Evolutionary conservation across 1,284 basidiomycete species (phyloP), one percentile per base, ranked within the genome.

Genomic region (Tetrapyrgos nigripes): DNA sequence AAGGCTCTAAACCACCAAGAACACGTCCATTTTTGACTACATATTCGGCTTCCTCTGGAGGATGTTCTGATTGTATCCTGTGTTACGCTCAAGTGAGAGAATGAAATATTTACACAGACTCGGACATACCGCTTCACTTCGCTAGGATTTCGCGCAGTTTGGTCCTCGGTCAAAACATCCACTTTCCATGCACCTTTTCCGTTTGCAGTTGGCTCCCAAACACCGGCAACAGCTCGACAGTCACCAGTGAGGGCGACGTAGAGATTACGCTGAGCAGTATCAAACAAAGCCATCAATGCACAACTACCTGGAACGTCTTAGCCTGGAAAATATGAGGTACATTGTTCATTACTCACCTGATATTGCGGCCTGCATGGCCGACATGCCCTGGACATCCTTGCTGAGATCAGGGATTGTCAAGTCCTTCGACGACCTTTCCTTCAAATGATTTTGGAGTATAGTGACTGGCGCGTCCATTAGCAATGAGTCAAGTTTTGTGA

Each of bases 201-300:
- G 50, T 80, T 79, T 51, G 82, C 78, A 3, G 48, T 50, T 55
- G 76, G 73, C 64, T 93, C 88, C 91, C 94, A 97, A 59, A 94
- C 86, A 27, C 97, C 97, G 13, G 97, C 96, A 2, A 99, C 94
- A 10, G 97, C 97, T 46, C 97, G 87, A 68, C 93, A 93, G 72
- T 99, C 97, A 2, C 97, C 97, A 5, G 96, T 91, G 65, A 91
- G 91, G 2, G 97, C 97, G 37, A 98, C 87, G 68, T 96, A 96
- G 35, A 98, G 73, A 68, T 94, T 88, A 50, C 83, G 83, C 61
- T 91, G 83, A 23, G 90, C 86, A 0, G 92, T 92, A 69, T 98
- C 96, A 58, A 98, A 83, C 37, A 96, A 72, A 0, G 94, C 88
- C 70, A 95, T 83, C 53, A 97, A 78, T 1, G 95, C 94, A 71